Base-by-base conservation (phyloP, 768 basidiomycete genomes). In the Podaxis sp. region DNA sequence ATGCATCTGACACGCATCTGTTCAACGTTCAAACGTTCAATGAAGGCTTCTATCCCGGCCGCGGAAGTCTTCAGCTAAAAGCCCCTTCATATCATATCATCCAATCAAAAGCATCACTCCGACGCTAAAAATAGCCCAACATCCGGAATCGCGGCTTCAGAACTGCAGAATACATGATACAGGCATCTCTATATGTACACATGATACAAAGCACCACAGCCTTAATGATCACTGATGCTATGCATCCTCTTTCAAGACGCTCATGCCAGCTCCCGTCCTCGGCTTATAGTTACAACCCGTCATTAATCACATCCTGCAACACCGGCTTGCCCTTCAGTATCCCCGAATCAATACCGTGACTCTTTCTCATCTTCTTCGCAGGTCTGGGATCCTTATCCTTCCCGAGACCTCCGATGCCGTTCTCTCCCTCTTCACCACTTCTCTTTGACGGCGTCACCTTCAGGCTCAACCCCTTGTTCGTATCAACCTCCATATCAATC, bases 271-370 rank as follows among this genome's bases (percentile, higher is more conserved):
- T 3, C 17, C n/a, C 44, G n/a, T 6, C 7, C 20, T 46, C n/a
- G 22, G 22, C 20, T 24, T 5, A 50, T 24, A 24, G 13, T n/a
- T 50, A 62, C 33, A 62, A 38, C 4, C 12, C 70, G 36, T 77
- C 82, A 60, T 84, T 84, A 11, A 87, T 72, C 56, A 90, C 73
- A 66, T 90, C 89, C 69, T 77, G 78, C 70, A 90, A 75, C 58
- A 90, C 80, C 33, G 85, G 85, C 24, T 87, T 76, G 0, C 85
- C 82, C 55, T 74, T 83, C 65, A 89, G 68, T 24, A 90, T 58
- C 3, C 81, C 85, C 5, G 70, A 72, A 56, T 78, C 74, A 22
- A 70, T 66, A 33, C 67, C 59, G 28, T 65, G 66, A n/a, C 55
- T 67, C 64, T 66, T 75, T 56, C 44, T 79, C 66, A 69, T 73